A percentile compares a stretch with the other conserved stretches of the same genome.
These are phyloP conservation scores for Metschnikowia cubensis DNA, from an alignment of 805 yeast species.

Conservation along the genomic window DNA sequence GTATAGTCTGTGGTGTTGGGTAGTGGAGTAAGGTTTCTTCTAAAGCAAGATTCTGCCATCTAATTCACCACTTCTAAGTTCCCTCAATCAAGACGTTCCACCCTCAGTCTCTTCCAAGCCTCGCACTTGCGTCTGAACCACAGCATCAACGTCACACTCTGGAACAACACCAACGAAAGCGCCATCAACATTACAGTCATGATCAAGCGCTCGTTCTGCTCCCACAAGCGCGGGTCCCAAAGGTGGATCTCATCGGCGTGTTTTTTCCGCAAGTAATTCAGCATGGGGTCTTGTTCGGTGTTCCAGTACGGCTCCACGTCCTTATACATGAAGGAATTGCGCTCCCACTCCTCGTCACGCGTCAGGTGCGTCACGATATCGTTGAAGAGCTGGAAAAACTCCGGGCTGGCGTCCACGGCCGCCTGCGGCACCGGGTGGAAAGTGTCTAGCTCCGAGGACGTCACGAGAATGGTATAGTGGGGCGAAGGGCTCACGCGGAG, in stretches of 20 bases:
- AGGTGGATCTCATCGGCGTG: conserved; percentile 36
- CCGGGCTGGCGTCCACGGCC: conserved; percentile 28
- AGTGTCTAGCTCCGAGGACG: conserved; percentile 28
- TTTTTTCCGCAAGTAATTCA: conserved; percentile 27
- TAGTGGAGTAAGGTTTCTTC: too few species aligned
- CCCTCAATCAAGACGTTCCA: too few species aligned
- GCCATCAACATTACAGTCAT: conserved; percentile 32
- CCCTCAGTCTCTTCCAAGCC: not conserved
- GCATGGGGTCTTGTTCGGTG: conserved; percentile 24
- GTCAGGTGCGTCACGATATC: conserved; percentile 52
- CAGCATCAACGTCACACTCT: conserved; percentile 11
- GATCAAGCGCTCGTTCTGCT: conserved; percentile 48
- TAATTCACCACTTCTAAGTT: too few species aligned
- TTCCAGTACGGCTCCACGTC: conserved; percentile 22
- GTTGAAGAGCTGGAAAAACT: conserved; percentile 45
- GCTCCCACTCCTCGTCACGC: conserved; percentile 50
- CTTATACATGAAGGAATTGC: conserved; percentile 41
- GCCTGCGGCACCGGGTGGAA: conserved; percentile 31
- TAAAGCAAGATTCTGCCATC: too few species aligned
- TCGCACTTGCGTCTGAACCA: conserved; percentile 5
- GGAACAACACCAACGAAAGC: conserved; percentile 17
- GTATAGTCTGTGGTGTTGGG: too few species aligned
- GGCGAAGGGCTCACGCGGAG: conserved; percentile 76
- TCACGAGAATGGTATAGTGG: conserved; percentile 54
- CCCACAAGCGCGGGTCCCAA: conserved; percentile 43